These are phyloP conservation scores for Akebia trifoliata DNA, from an alignment of 164 flowering plant species.

Conservation along the genomic window DNA sequence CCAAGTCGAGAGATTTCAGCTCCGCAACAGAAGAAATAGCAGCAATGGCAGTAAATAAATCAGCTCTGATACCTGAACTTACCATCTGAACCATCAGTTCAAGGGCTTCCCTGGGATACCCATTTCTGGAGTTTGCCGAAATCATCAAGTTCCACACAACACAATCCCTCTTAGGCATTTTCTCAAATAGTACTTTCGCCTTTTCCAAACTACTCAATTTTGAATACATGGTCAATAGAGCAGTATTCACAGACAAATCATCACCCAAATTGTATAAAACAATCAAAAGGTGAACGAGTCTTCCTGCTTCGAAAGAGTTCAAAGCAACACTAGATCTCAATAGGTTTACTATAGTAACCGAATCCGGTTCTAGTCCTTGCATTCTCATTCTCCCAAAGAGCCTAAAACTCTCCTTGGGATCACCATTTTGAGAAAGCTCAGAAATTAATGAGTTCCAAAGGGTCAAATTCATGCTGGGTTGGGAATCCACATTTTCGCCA, in stretches of 20 bases:
- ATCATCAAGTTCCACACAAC: slow-evolving; percentile 59
- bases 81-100: slow-evolving; percentile 36
- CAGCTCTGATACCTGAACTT: slow-evolving; percentile 36
- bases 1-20: slow-evolving; percentile 35
- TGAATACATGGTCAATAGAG: slow-evolving; percentile 48
- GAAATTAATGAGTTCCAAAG: slow-evolving; percentile 26
- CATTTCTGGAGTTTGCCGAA: slow-evolving; percentile 37
- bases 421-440: slow-evolving; percentile 22
- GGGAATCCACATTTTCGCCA: slow-evolving; percentile 14
- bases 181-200: slow-evolving; percentile 37
- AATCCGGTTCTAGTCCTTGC: slow-evolving; percentile 28
- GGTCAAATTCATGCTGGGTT: slow-evolving; percentile 10
- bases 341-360: slow-evolving; percentile 23
- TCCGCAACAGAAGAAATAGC: slow-evolving; percentile 39
- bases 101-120: slow-evolving; percentile 34
- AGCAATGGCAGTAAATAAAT: slow-evolving; percentile 45
- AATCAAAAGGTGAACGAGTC: slow-evolving; percentile 31
- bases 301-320: slow-evolving; percentile 34
- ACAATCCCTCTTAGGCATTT: slow-evolving; percentile 40
- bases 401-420: slow-evolving; percentile 23
- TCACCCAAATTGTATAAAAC: slow-evolving; percentile 23
- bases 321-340: slow-evolving; percentile 35
- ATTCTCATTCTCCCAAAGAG: slow-evolving; percentile 33
- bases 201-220: slow-evolving; percentile 36
- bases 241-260: slow-evolving; percentile 40